Percentiles rank a stretch among this genome's conserved stretches.
phyloP scores from a whole-genome alignment of 108 stramenopile species.

The Epipyxis sp. region DNA sequence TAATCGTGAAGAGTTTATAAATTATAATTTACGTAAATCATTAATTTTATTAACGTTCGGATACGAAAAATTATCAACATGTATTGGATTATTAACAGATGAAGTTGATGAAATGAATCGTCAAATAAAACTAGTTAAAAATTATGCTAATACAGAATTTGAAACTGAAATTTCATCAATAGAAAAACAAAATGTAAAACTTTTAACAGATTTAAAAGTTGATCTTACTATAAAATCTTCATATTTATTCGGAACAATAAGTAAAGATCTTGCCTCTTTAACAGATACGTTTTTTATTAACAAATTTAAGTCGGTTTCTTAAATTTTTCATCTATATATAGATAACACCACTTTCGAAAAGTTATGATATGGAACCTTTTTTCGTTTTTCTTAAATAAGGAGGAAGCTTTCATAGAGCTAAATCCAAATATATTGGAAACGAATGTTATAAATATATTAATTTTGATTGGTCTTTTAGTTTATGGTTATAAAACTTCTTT shows the following conservation, averaged over 20 bases:
- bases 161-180: neutral
- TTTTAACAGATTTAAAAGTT: conserved; percentile 5
- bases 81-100: conserved; percentile 3
- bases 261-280: neutral
- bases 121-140: conserved; percentile 14
- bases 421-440: neutral
- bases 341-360: neutral
- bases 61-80: conserved; percentile 6
- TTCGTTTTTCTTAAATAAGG: neutral
- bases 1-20: neutral
- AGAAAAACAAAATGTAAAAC: conserved; percentile 17
- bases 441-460: neutral
- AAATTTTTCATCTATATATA: neutral
- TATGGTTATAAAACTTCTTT: conserved; percentile 14
- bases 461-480: conserved; percentile 25
- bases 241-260: neutral
- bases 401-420: neutral
- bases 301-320: neutral
- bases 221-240: conserved; percentile 7
- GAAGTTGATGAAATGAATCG: conserved; percentile 1
- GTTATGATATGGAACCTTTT: too few species aligned
- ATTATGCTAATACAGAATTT: neutral
- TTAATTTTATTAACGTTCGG: conserved; percentile 16
- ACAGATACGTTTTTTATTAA: conserved; percentile 11
- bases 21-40: conserved; percentile 14